Conservation (phyloP, 2,329 filamentous ascomycete genomes). For the Neonectria hederae region DNA sequence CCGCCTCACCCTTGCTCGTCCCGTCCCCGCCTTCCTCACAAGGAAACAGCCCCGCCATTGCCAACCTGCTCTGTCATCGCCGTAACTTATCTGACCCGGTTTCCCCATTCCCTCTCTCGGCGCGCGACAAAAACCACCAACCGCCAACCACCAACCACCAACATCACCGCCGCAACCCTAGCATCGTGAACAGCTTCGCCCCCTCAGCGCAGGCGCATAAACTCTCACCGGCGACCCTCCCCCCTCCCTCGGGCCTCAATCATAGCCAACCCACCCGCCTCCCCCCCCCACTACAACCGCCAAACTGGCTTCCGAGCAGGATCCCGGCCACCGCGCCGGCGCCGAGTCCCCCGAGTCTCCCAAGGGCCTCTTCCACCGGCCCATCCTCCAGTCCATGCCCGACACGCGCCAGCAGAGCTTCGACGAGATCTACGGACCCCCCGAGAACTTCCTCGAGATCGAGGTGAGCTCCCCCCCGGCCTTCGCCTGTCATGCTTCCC, state of each 20-base stretch:
- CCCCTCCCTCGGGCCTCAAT: background rate
- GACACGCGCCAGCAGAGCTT: slow-evolving; percentile 91
- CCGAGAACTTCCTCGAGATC: slow-evolving; percentile 98
- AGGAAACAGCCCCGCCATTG: background rate
- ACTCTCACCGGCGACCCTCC: background rate
- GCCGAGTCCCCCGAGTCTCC: slow-evolving; percentile 47
- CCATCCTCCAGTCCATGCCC: slow-evolving; percentile 72
- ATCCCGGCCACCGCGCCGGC: slow-evolving; percentile 46
- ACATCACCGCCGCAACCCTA: background rate
- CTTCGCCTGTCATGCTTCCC: background rate
- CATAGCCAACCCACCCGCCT: background rate
- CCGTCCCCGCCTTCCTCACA: background rate
- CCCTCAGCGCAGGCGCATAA: background rate
- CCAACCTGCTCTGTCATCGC: background rate
- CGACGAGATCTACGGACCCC: slow-evolving; percentile 98
- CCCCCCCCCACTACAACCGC: slow-evolving; percentile 39
- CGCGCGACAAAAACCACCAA: background rate
- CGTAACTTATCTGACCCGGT: background rate
- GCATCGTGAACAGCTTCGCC: background rate
- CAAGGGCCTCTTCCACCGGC: slow-evolving; percentile 52
- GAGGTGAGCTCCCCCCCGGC: slow-evolving; percentile 67
- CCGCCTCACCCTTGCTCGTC: background rate
- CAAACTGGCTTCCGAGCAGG: slow-evolving; percentile 56
- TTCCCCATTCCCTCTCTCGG: background rate
- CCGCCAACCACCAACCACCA: background rate